phyloP scores from a whole-genome alignment of 805 yeast genomes.

The Lachancea fermentati region DNA sequence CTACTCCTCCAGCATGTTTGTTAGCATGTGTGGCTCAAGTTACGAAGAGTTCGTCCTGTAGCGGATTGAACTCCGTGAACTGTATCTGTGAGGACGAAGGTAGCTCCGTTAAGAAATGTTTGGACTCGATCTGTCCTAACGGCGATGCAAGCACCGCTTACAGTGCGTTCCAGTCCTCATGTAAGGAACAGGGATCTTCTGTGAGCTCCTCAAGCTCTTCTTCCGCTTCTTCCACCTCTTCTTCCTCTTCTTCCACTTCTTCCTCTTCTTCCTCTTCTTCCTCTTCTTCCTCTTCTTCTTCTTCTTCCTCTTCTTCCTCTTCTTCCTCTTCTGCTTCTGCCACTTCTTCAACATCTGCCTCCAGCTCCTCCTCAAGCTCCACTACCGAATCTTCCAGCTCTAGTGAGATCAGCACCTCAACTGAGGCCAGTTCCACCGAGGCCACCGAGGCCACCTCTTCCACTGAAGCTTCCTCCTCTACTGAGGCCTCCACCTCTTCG shows the following conservation, averaged over 20 bases:
- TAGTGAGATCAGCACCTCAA: constrained; percentile 20
- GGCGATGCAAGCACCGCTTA: constrained; percentile 54
- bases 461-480: constrained; percentile 14
- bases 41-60: constrained; percentile 47
- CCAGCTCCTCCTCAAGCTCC: constrained; percentile 22
- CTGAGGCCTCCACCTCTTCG: constrained; percentile 19
- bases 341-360: constrained; percentile 23
- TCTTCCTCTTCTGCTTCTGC: constrained; percentile 28
- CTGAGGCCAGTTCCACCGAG: constrained; percentile 18
- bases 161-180: constrained; percentile 48
- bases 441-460: constrained; percentile 21
- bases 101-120: constrained; percentile 52
- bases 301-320: constrained; percentile 26
- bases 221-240: constrained; percentile 31
- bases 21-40: constrained; percentile 82
- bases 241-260: constrained; percentile 33
- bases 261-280: constrained; percentile 30
- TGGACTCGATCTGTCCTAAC: constrained; percentile 63
- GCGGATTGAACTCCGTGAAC: constrained; percentile 52
- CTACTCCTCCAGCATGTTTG: constrained; percentile 88
- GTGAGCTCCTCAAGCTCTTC: constrained; percentile 28
- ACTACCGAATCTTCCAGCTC: constrained; percentile 21
- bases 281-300: constrained; percentile 24
- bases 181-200: constrained; percentile 42
- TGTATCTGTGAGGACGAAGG: constrained; percentile 65